Percentiles rank a stretch among this genome's conserved stretches.
Evolutionary conservation across 192 early-diverging fungal genomes (phyloP).

Genomic region (Funneliformis mosseae): DNA sequence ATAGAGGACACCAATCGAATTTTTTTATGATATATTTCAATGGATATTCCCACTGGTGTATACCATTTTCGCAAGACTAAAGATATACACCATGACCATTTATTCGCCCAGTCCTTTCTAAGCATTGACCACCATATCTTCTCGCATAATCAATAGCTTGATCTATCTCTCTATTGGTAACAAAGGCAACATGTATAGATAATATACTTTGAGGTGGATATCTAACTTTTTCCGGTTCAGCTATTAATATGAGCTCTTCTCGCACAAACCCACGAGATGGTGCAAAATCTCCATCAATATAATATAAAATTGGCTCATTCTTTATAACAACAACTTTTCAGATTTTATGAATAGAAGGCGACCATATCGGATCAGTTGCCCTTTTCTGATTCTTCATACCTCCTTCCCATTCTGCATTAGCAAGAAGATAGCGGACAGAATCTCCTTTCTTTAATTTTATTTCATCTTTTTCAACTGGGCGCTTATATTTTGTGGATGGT

Average conservation of each 20-base stretch:
- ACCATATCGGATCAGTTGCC: background rate
- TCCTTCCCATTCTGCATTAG: constrained; percentile 22
- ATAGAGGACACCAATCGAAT: constrained; percentile 15
- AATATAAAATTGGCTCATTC: constrained; percentile 25
- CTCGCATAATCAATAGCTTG: too few relatives aligned
- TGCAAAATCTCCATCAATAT: constrained; percentile 15
- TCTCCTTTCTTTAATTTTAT: too few relatives aligned
- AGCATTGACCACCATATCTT: background rate
- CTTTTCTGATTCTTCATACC: constrained; percentile 22
- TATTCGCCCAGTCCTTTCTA: too few relatives aligned
- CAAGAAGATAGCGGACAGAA: background rate
- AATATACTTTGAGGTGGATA: constrained; percentile 7
- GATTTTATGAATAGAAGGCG: constrained; percentile 7
- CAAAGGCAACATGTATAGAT: background rate
- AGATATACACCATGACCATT: too few relatives aligned
- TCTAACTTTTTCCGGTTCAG: constrained; percentile 8
- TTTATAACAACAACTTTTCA: constrained; percentile 22
- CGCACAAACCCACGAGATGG: background rate
- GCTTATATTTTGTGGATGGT: constrained; percentile 16
- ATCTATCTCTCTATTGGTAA: too few relatives aligned
- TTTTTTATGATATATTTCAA: constrained; percentile 23
- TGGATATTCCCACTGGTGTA: background rate
- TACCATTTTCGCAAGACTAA: too few relatives aligned
- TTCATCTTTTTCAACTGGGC: constrained; percentile 19
- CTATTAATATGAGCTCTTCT: constrained; percentile 23